Base-by-base conservation (phyloP, 495 filamentous ascomycete species). In the Pseudotulostoma volvatum region DNA sequence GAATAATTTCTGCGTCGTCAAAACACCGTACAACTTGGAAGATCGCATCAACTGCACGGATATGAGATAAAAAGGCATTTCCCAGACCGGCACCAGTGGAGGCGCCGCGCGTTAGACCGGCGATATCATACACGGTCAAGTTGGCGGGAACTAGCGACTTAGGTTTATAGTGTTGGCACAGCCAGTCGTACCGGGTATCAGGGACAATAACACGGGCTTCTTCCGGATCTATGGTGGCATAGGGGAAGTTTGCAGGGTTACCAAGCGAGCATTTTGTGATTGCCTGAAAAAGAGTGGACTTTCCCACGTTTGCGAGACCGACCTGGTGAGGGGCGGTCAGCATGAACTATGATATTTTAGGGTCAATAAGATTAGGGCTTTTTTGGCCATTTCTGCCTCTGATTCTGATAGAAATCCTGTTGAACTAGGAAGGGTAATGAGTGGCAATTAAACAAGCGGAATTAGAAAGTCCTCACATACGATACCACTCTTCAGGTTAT, bases 211-310 rank as follows among this genome's bases (percentile, higher is more conserved):
- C 92, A 45, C 87, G 84, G 37, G 92, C 86, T 65, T 99, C 92
- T 66, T 99, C 92, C 15, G 92, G 92, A 49, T 96, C 85, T 57
- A 99, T 96, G 49, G 92, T 99, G 47, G 92, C 92, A 67, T 88
- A 99, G 14, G 92, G 92, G 57, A 95, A 99, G 70, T 99, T 99
- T 61, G 90, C 92, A 47, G 92, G 92, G 67, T 99, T 99, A 65
- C 92, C 92, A 49, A 99, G 74, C 45, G 76, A 77, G 61, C 81
- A 95, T 70, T 93, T 95, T 45, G 92, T 99, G 68, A 99, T 94
- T 47, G 92, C 86, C 66, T 99, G 92, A 71, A 99, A 99, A 51
- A 99, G 79, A 17, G 92, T 99, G 41, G 92, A 99, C 66, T 99
- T 99, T 56, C 92, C 92, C 46, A 99, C 92, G 61, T 99, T 99